Conservation (phyloP, 2,329 filamentous ascomycete genomes). For the Cercospora brassicicola region DNA sequence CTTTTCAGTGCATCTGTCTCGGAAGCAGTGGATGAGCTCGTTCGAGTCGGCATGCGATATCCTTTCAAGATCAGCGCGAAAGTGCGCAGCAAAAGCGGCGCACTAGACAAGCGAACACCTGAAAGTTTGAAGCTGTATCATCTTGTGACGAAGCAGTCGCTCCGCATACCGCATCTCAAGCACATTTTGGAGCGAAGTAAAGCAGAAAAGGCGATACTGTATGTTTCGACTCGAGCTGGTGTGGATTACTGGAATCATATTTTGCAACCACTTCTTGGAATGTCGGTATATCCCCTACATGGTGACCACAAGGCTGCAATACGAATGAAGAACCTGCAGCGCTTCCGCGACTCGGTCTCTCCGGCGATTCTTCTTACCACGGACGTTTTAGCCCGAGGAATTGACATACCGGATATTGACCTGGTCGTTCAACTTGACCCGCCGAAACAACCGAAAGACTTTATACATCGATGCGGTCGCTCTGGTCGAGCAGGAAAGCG, state of each 20-base stretch:
- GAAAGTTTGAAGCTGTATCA: conserved; percentile 93
- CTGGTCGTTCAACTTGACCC: conserved; percentile 87
- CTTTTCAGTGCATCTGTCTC: conserved; percentile 95
- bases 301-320: conserved; percentile 89
- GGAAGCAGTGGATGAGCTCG: conserved; percentile 89
- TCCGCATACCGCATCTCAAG: conserved; percentile 75
- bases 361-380: conserved; percentile 86
- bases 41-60: conserved; percentile 87
- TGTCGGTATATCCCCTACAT: conserved; percentile 76
- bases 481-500: conserved; percentile 65
- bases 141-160: conserved; percentile 68
- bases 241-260: conserved; percentile 92
- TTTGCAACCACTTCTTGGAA: conserved; percentile 69
- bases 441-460: conserved; percentile 82
- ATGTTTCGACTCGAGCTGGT: conserved; percentile 87
- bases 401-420: conserved; percentile 90
- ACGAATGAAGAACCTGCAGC: conserved; percentile 80
- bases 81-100: conserved; percentile 72
- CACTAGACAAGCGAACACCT: conserved; percentile 82
- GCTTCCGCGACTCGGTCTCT: conserved; percentile 71
- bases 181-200: conserved; percentile 62
- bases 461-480: conserved; percentile 65
- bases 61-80: conserved; percentile 93
- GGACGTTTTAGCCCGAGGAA: conserved; percentile 83
- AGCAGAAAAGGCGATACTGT: conserved; percentile 84